These are phyloP conservation scores for Fusarium torulosum DNA, from an alignment of 2,329 filamentous ascomycete genomes.

Conservation along the genomic window DNA sequence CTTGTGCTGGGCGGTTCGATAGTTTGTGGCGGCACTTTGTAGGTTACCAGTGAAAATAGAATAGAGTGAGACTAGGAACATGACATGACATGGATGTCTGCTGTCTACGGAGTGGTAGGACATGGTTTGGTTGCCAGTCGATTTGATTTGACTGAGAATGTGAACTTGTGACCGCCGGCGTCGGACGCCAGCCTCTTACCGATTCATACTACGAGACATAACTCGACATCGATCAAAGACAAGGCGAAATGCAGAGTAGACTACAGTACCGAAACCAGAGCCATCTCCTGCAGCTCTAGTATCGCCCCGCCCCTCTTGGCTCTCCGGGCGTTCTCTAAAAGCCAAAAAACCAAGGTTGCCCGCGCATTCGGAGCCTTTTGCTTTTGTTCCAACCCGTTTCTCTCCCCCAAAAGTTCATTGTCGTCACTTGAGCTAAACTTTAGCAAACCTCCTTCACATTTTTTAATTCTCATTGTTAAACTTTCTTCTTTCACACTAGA, in stretches of 20 bases:
- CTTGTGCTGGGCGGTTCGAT: constrained; percentile 24
- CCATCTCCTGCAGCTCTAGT: constrained; percentile 5
- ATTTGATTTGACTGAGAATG: constrained; percentile 30
- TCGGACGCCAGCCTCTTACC: constrained; percentile 38
- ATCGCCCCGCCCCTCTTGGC: constrained; percentile 13
- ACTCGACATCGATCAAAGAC: constrained; percentile 3
- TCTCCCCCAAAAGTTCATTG: constrained; percentile 7
- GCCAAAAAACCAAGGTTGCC: constrained; percentile 38
- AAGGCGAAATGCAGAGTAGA: background rate
- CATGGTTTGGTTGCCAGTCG: background rate
- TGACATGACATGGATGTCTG: constrained; percentile 23
- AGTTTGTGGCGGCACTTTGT: constrained; percentile 36
- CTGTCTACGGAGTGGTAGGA: background rate
- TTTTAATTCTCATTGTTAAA: constrained; percentile 22
- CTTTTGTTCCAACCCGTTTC: constrained; percentile 27
- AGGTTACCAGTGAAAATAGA: constrained; percentile 11
- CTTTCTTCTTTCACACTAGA: background rate
- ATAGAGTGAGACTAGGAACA: constrained; percentile 29
- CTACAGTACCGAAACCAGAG: constrained; percentile 35
- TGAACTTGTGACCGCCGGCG: constrained; percentile 45
- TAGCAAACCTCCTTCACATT: constrained; percentile 21
- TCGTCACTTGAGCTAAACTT: constrained; percentile 32
- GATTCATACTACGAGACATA: constrained; percentile 16
- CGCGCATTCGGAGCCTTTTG: constrained; percentile 19
- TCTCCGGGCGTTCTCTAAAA: constrained; percentile 2